These are phyloP conservation scores for Rhodomyrtus tomentosa DNA, from an alignment of 345 rosid genomes.

Conservation along the genomic window DNA sequence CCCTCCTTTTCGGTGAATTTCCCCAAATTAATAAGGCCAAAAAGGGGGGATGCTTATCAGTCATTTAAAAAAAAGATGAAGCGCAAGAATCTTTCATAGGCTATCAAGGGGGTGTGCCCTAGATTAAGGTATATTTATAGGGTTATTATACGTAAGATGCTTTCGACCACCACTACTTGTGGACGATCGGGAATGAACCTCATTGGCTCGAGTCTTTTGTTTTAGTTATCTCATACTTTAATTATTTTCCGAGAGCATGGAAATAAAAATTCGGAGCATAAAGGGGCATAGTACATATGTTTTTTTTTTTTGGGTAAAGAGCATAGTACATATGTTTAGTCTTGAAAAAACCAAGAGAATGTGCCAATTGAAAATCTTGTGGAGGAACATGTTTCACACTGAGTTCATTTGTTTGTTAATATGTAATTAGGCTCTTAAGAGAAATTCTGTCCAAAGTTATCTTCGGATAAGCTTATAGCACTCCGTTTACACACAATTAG, in stretches of 20 bases:
- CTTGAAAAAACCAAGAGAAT: neutral
- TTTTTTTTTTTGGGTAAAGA: too few relatives aligned
- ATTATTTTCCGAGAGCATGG: neutral
- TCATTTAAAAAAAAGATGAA: neutral
- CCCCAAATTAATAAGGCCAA: neutral
- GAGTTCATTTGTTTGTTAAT: neutral
- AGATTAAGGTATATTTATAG: neutral
- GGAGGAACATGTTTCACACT: neutral
- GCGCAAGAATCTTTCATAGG: neutral
- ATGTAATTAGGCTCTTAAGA: neutral
- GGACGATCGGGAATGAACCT: neutral
- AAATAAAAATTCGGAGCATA: neutral
- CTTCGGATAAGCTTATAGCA: neutral
- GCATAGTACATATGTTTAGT: neutral
- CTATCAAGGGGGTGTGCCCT: neutral
- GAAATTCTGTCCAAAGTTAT: neutral
- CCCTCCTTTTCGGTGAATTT: neutral
- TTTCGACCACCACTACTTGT: neutral
- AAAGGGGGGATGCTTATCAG: neutral
- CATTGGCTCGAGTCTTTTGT: neutral
- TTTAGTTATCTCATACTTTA: neutral
- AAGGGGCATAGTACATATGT: neutral
- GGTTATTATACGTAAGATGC: neutral
- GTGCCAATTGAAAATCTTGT: neutral
- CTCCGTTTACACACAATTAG: neutral